Evolutionary conservation across 176 grass and related monocot species (phyloP).

Genomic region (Carex parvula): DNA sequence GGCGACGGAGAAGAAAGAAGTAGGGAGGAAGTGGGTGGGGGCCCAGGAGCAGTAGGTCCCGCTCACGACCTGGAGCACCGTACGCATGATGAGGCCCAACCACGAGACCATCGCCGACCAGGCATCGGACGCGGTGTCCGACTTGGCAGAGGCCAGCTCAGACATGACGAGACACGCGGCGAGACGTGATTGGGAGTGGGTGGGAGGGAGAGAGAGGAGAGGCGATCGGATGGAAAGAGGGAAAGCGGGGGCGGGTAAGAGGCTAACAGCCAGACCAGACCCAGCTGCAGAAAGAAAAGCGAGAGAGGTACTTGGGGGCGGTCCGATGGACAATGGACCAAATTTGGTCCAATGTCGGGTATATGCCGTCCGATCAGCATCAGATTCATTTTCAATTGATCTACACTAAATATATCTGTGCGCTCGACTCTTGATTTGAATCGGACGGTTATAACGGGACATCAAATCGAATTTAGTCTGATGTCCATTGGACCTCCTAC

Average conservation of each 20-base stretch:
- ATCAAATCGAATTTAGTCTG: too few species aligned
- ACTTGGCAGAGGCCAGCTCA: slow-evolving; percentile 28
- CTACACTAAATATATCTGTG: too few species aligned
- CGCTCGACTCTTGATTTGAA: too few species aligned
- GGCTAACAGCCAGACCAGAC: too few species aligned
- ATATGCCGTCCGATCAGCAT: too few species aligned
- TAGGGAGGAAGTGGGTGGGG: slow-evolving; percentile 33
- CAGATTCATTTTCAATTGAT: too few species aligned
- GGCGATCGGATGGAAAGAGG: neutral
- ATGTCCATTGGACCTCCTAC: too few species aligned
- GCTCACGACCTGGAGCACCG: slow-evolving; percentile 48
- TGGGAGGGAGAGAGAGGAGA: slow-evolving; percentile 16
- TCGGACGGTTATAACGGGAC: too few species aligned
- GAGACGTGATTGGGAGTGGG: neutral
- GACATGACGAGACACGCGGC: slow-evolving; percentile 9
- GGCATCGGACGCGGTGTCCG: slow-evolving; percentile 18
- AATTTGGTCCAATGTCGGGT: too few species aligned
- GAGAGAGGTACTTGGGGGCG: too few species aligned
- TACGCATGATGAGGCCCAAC: slow-evolving; percentile 49
- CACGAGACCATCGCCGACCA: slow-evolving; percentile 46
- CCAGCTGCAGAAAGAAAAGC: too few species aligned
- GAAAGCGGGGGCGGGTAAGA: neutral
- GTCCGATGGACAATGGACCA: too few species aligned
- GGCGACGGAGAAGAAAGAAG: slow-evolving; percentile 35
- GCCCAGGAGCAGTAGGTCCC: slow-evolving; percentile 40